These are phyloP conservation scores for Fomitopsis serialis DNA, from an alignment of 768 basidiomycete species.

Conservation along the genomic window DNA sequence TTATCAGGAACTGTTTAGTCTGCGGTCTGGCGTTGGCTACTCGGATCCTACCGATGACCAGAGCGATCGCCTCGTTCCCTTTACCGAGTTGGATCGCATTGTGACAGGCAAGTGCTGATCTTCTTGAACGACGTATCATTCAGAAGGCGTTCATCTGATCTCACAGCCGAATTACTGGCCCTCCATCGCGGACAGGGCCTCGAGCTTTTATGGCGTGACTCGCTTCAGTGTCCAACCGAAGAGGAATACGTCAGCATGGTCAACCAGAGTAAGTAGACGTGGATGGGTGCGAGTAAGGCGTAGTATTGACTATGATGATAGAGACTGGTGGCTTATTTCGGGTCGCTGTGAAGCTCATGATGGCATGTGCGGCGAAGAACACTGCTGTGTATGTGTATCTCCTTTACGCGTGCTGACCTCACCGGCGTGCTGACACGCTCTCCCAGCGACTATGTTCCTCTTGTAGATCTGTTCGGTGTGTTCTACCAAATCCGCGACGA, in stretches of 20 bases:
- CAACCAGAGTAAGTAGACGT: slow-evolving; percentile 68
- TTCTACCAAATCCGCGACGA: slow-evolving; percentile 97
- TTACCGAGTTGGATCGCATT: slow-evolving; percentile 55
- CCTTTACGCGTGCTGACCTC: background rate
- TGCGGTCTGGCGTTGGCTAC: slow-evolving; percentile 29
- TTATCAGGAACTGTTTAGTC: slow-evolving; percentile 72
- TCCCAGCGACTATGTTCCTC: slow-evolving; percentile 79
- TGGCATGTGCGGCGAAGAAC: slow-evolving; percentile 75
- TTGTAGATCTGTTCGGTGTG: slow-evolving; percentile 93
- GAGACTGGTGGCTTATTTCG: slow-evolving; percentile 94
- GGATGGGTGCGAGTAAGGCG: background rate
- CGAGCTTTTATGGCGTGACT: slow-evolving; percentile 93
- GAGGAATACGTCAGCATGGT: slow-evolving; percentile 96
- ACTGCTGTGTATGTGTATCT: slow-evolving; percentile 39
- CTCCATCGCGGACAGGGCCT: slow-evolving; percentile 94
- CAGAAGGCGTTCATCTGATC: no score
- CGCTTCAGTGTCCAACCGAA: slow-evolving; percentile 85
- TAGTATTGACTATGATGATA: slow-evolving; percentile 24
- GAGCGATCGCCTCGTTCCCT: slow-evolving; percentile 20
- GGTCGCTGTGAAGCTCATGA: slow-evolving; percentile 93
- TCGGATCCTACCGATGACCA: slow-evolving; percentile 5
- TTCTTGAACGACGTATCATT: background rate
- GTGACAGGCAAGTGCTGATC: slow-evolving; percentile 56
- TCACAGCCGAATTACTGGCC: slow-evolving; percentile 23
- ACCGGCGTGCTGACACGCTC: no score